Evolutionary conservation across 768 basidiomycete genomes (phyloP).

Genomic region (Mrakia gelida): DNA sequence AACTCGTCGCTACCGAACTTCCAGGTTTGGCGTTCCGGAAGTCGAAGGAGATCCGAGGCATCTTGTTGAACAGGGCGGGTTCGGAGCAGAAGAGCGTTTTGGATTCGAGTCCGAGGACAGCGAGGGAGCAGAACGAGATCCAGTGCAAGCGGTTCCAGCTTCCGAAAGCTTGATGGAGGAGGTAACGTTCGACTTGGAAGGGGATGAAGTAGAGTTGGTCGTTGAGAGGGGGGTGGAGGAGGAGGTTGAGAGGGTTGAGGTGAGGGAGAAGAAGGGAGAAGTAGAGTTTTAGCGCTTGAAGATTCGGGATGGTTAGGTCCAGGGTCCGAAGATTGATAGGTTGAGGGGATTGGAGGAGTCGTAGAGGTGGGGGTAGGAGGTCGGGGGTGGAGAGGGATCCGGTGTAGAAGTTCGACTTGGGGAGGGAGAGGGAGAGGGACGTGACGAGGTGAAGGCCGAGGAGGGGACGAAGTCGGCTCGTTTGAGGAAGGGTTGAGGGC

Average conservation of each 20-base stretch:
- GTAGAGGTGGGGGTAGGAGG: not conserved
- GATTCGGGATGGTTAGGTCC: not conserved
- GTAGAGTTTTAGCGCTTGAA: not conserved
- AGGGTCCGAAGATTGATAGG: not conserved
- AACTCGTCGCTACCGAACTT: not conserved
- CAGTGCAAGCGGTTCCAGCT: not conserved
- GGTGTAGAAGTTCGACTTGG: not conserved
- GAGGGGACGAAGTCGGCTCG: not conserved
- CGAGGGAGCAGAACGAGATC: not conserved
- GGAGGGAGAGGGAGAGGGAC: not conserved
- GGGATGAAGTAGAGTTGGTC: conserved; percentile 2
- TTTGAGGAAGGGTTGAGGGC: not conserved
- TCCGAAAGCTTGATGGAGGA: not conserved
- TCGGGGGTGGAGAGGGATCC: not conserved
- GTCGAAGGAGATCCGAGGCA: not conserved
- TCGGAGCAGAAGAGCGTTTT: not conserved
- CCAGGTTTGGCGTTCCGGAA: not conserved
- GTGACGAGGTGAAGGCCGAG: not conserved
- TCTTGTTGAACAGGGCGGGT: not conserved
- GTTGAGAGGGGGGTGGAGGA: not conserved
- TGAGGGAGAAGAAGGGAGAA: not conserved
- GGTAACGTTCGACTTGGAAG: not conserved
- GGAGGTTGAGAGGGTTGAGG: not conserved
- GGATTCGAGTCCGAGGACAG: not conserved
- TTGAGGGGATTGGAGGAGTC: not conserved